A percentile compares a stretch with the other conserved stretches of the same genome.
Conservation (phyloP, 1,284 basidiomycete species). For the Naganishia liquefaciens region DNA sequence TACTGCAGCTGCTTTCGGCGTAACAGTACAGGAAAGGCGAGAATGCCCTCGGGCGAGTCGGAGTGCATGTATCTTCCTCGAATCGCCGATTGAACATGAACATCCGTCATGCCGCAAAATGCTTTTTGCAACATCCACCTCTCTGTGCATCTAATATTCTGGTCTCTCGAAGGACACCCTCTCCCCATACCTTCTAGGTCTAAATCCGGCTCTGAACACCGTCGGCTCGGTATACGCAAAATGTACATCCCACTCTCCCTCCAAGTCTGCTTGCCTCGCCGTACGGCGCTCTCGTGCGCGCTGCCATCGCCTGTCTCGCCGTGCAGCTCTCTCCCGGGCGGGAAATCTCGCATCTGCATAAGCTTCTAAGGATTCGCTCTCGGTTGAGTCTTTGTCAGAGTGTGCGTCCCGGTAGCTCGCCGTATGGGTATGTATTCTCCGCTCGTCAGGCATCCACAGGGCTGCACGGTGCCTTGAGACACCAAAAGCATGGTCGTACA, state of each 20-base stretch:
- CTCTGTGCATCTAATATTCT: not conserved
- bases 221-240: slow-evolving; percentile 34
- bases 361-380: slow-evolving; percentile 9
- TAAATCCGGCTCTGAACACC: slow-evolving; percentile 19
- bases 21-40: no score
- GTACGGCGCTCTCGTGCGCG: slow-evolving; percentile 24
- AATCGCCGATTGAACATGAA: no score
- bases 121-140: no score
- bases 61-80: no score
- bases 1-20: no score
- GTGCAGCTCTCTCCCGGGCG: slow-evolving; percentile 21
- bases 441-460: slow-evolving; percentile 20
- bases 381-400: slow-evolving; percentile 2
- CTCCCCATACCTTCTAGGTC: slow-evolving; percentile 29
- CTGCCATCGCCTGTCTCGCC: slow-evolving; percentile 16
- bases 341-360: slow-evolving; percentile 27
- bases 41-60: no score
- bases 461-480: slow-evolving; percentile 18
- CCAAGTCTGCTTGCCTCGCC: not conserved
- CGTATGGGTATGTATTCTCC: slow-evolving; percentile 17
- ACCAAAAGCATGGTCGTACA: slow-evolving; percentile 26
- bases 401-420: slow-evolving; percentile 7
- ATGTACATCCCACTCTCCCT: slow-evolving; percentile 31
- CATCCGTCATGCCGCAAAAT: no score
- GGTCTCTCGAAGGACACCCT: slow-evolving; percentile 27